Percentiles rank a stretch among this genome's conserved stretches.
Conservation (phyloP, 345 rosid genomes). For the Gossypium ekmanianum region DNA sequence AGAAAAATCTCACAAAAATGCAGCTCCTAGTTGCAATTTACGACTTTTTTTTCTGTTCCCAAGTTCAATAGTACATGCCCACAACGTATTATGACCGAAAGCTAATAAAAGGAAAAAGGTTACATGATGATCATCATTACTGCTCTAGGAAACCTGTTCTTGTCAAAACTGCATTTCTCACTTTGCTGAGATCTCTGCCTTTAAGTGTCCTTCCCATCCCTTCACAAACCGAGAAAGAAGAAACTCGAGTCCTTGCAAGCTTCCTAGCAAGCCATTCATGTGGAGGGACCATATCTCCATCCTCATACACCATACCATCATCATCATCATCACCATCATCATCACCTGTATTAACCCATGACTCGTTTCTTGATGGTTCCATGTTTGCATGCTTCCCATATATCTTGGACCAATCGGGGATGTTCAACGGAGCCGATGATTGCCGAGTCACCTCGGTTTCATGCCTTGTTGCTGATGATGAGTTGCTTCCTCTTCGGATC, state of each 20-base stretch:
- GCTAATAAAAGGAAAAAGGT: conserved; percentile 24
- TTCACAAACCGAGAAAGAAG: conserved; percentile 88
- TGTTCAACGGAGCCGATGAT: conserved; percentile 76
- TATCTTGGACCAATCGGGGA: conserved; percentile 92
- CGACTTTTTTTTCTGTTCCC: too few species aligned
- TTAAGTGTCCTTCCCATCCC: conserved; percentile 95
- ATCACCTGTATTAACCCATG: conserved; percentile 26
- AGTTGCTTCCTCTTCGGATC: conserved; percentile 27
- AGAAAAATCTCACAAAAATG: too few species aligned
- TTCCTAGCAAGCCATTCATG: conserved; percentile 94
- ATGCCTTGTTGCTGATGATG: conserved; percentile 23
- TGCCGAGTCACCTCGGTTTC: conserved; percentile 34
- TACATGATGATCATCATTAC: conserved; percentile 27
- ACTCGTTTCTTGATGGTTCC: conserved; percentile 20
- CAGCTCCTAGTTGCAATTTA: too few species aligned
- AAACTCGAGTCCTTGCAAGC: conserved; percentile 70
- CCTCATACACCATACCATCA: conserved; percentile 14
- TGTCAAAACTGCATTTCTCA: conserved; percentile 81
- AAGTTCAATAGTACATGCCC: neutral
- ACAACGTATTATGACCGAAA: conserved; percentile 12
- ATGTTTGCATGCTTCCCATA: conserved; percentile 41
- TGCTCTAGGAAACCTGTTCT: conserved; percentile 92
- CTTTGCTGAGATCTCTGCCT: conserved; percentile 93
- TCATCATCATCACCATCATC: neutral
- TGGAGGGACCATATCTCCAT: conserved; percentile 58